These are phyloP conservation scores for Juncus inflexus DNA, from an alignment of 176 grass and related monocot species.

Conservation along the genomic window DNA sequence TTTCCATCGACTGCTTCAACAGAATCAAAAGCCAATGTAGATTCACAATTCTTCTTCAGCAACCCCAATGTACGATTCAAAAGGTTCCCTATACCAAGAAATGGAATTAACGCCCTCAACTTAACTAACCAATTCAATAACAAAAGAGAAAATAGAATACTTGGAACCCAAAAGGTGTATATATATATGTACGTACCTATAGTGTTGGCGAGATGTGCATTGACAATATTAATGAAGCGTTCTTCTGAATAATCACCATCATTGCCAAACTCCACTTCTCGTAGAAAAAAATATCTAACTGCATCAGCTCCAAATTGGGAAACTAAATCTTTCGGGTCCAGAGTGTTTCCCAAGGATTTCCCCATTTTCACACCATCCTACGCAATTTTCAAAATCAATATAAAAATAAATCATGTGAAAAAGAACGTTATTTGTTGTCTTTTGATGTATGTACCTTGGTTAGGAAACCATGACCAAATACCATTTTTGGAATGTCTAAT, in stretches of 20 bases:
- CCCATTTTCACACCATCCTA: conserved; percentile 99
- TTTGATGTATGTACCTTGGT: conserved; percentile 61
- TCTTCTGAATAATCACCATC: conserved; percentile 98
- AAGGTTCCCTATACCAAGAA: conserved; percentile 64
- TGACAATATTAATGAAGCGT: conserved; percentile 88
- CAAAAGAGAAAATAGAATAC: not conserved
- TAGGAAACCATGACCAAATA: conserved; percentile 95
- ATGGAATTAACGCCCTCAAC: not conserved
- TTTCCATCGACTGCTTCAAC: conserved; percentile 59
- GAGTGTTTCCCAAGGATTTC: conserved; percentile 95
- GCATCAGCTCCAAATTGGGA: conserved; percentile 75
- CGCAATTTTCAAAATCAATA: not conserved
- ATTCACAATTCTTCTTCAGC: conserved; percentile 90
- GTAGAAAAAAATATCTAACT: conserved; percentile 94
- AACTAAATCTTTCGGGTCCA: conserved; percentile 91
- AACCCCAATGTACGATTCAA: conserved; percentile 93
- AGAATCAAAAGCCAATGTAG: conserved; percentile 67
- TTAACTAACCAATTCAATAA: conserved; percentile 4
- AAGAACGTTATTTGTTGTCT: not conserved
- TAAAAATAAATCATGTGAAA: conserved; percentile 24
- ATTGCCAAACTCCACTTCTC: conserved; percentile 92
- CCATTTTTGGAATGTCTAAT: conserved; percentile 67
- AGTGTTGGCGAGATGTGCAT: conserved; percentile 95
- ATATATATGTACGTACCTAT: conserved; percentile 47
- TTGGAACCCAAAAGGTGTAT: not conserved